These are phyloP conservation scores for Xylariaceae sp. DNA, from an alignment of 2,329 filamentous ascomycete species.

Conservation along the genomic window DNA sequence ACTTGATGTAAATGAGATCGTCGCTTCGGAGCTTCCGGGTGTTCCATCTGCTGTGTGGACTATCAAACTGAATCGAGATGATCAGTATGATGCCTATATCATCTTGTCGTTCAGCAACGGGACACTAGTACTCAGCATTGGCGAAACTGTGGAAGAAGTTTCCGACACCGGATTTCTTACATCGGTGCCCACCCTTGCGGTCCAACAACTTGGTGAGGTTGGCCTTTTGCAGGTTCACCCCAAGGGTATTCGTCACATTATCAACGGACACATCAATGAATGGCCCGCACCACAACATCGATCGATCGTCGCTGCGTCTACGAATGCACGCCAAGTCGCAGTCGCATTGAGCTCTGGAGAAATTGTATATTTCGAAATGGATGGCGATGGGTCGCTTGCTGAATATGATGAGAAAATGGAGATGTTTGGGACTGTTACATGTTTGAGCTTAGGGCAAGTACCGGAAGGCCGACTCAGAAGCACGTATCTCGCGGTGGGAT, in stretches of 20 bases:
- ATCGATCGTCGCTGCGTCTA: constrained; percentile 89
- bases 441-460: constrained; percentile 87
- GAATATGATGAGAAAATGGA: constrained; percentile 95
- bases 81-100: constrained; percentile 91
- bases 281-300: constrained; percentile 92
- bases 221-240: constrained; percentile 92
- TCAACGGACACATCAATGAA: constrained; percentile 75
- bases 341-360: constrained; percentile 93
- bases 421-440: constrained; percentile 93
- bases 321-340: constrained; percentile 89
- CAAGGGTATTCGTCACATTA: constrained; percentile 91
- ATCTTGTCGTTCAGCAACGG: constrained; percentile 89
- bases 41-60: constrained; percentile 95
- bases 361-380: constrained; percentile 98
- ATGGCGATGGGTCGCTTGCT: constrained; percentile 80
- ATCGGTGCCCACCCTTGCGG: constrained; percentile 82
- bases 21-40: constrained; percentile 86
- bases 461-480: constrained; percentile 86
- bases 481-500: constrained; percentile 91
- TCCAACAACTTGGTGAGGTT: constrained; percentile 91
- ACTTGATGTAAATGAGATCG: constrained; percentile 87
- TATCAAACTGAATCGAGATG: constrained; percentile 74
- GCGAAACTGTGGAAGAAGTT: constrained; percentile 94
- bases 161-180: constrained; percentile 90
- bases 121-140: constrained; percentile 89